Conservation (phyloP, 176 grass and related monocot species). For the Secale cereale region DNA sequence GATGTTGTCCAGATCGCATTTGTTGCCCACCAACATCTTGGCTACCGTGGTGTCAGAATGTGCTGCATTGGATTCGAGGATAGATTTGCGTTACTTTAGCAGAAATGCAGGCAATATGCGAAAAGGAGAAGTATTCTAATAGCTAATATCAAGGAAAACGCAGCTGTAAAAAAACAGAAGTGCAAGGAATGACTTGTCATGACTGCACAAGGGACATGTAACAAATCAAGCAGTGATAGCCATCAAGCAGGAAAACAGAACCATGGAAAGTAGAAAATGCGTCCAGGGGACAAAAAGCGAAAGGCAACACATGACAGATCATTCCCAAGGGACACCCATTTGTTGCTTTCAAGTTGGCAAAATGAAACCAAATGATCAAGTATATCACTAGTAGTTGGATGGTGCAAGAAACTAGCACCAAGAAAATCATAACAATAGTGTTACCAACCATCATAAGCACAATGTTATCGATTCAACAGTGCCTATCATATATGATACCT, state of each 20-base stretch:
- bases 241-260: not conserved
- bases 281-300: not conserved
- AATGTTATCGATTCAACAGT: not conserved
- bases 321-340: not conserved
- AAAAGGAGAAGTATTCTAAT: not conserved
- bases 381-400: conserved; percentile 2
- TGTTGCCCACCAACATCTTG: conserved; percentile 94
- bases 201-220: not conserved
- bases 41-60: conserved; percentile 78
- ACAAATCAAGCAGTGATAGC: not conserved
- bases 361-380: not conserved
- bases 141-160: not conserved
- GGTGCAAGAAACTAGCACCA: not conserved
- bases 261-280: not conserved
- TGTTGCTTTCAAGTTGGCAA: not conserved
- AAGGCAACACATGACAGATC: not conserved
- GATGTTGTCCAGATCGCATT: conserved; percentile 76
- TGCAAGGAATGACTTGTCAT: not conserved
- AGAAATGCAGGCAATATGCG: not conserved
- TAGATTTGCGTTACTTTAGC: not conserved
- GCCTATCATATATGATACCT: not conserved
- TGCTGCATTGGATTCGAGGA: conserved; percentile 40
- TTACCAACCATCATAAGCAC: not conserved
- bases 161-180: not conserved
- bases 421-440: not conserved